Percentiles rank a stretch among this genome's conserved stretches.
phyloP scores from a whole-genome alignment of 495 filamentous ascomycete genomes.

The Neurospora sp. region DNA sequence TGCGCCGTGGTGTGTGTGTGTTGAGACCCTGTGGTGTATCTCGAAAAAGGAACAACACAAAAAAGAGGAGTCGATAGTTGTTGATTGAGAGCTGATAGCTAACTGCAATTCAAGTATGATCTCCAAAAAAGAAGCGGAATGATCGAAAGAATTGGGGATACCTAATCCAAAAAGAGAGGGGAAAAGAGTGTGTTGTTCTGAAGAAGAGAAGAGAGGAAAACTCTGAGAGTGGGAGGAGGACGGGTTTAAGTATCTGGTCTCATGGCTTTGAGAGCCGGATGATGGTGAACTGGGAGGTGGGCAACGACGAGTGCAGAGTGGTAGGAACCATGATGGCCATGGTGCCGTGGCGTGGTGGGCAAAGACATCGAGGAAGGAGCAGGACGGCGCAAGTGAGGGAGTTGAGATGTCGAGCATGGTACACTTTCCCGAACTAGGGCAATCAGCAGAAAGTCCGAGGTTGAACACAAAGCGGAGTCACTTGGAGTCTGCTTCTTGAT shows the following conservation, averaged over 20 bases:
- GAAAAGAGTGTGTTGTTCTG: constrained; percentile 14
- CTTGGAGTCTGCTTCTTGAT: background rate
- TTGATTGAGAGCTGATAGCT: background rate
- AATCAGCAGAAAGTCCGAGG: background rate
- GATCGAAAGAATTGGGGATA: constrained; percentile 14
- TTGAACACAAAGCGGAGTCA: background rate
- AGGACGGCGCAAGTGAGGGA: background rate
- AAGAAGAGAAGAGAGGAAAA: constrained; percentile 3
- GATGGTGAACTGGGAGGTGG: background rate
- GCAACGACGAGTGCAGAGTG: background rate
- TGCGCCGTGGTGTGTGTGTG: background rate
- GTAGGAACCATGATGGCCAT: background rate
- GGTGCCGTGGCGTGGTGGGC: background rate
- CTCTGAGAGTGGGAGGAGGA: background rate
- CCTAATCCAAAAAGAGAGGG: constrained; percentile 19
- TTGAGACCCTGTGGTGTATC: background rate
- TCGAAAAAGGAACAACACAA: background rate
- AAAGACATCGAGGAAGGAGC: background rate
- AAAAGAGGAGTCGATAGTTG: background rate
- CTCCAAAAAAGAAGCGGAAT: constrained; percentile 17
- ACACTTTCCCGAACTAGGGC: background rate
- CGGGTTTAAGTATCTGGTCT: background rate
- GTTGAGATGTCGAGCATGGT: background rate
- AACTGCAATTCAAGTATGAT: constrained; percentile 16
- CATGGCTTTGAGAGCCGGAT: background rate